These are phyloP conservation scores for Chrysoporthe cubensis DNA, from an alignment of 2,329 filamentous ascomycete species.

Conservation along the genomic window DNA sequence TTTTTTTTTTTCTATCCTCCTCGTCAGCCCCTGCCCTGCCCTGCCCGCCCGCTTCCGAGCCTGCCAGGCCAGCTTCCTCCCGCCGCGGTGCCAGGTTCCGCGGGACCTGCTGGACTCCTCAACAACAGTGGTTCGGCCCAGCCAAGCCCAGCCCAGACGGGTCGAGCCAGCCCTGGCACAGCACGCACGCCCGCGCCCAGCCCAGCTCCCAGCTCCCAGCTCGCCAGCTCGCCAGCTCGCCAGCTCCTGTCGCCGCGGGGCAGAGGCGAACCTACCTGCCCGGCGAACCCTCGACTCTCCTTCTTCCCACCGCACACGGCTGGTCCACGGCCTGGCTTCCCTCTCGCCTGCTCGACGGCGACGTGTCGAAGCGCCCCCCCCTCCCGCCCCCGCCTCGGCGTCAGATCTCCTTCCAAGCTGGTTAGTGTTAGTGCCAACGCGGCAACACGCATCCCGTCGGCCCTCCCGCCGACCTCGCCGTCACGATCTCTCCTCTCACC, in stretches of 20 bases:
- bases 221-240: no score
- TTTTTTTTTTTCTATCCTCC: neutral
- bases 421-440: neutral
- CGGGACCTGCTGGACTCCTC: neutral
- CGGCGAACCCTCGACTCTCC: neutral
- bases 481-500: neutral
- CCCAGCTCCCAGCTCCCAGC: no score
- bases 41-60: slow-evolving; percentile 11
- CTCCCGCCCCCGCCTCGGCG: neutral
- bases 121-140: neutral
- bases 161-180: no score
- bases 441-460: neutral
- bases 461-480: neutral
- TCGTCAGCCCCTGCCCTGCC: neutral
- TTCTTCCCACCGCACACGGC: slow-evolving; percentile 1
- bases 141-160: no score
- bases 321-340: neutral
- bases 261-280: no score
- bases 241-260: no score
- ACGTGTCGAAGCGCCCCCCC: neutral
- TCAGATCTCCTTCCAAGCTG: neutral
- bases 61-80: slow-evolving; percentile 14
- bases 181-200: no score
- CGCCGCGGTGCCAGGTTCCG: neutral
- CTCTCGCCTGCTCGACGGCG: slow-evolving; percentile 10